Evolutionary conservation across 1,284 basidiomycete species (phyloP).

Genomic region (Leccinum pachyderme): DNA sequence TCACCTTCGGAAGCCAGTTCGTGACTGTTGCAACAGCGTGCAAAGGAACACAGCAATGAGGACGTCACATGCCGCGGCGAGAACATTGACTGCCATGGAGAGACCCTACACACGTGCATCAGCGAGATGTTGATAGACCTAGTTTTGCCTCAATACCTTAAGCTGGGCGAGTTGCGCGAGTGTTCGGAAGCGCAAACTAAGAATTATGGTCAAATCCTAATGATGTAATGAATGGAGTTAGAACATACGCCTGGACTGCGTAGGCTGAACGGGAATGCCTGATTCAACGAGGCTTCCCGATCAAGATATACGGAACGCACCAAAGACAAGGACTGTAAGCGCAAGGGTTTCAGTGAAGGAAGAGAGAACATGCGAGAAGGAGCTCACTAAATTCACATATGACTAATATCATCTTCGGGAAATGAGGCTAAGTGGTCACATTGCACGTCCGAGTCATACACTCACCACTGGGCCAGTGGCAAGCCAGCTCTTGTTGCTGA

Average conservation of each 20-base stretch:
- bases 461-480: conserved; percentile 28
- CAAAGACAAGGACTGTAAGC: conserved; percentile 22
- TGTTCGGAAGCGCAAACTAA: conserved; percentile 33
- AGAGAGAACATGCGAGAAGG: background rate
- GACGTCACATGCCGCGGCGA: conserved; percentile 60
- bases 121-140: background rate
- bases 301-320: conserved; percentile 16
- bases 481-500: conserved; percentile 30
- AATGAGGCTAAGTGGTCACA: conserved; percentile 1
- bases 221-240: background rate
- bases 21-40: conserved; percentile 48
- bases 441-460: background rate
- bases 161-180: conserved; percentile 38
- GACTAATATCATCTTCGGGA: conserved; percentile 37
- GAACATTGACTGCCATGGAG: conserved; percentile 54
- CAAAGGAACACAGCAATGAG: conserved; percentile 56
- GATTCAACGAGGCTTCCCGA: conserved; percentile 2
- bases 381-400: conserved; percentile 51
- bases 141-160: conserved; percentile 22
- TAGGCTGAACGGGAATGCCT: conserved; percentile 34
- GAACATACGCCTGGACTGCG: conserved; percentile 38
- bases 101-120: conserved; percentile 29
- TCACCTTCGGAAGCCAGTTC: conserved; percentile 57
- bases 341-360: conserved; percentile 5
- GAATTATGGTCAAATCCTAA: conserved; percentile 9